These are phyloP conservation scores for Ceratocystis variospora DNA, from an alignment of 2,329 filamentous ascomycete species.

Conservation along the genomic window DNA sequence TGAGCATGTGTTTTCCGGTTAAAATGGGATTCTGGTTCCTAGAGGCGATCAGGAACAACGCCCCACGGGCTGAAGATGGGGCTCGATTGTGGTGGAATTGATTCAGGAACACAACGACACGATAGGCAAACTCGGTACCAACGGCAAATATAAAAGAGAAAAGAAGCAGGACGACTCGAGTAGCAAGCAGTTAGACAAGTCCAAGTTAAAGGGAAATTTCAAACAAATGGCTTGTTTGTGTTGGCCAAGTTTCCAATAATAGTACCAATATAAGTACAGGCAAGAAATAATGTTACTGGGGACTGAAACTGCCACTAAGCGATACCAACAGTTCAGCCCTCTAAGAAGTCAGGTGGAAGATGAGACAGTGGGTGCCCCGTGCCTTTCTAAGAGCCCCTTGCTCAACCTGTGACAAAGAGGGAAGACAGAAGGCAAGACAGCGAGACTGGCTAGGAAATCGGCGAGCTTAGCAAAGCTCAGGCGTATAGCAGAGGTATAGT, in stretches of 20 bases:
- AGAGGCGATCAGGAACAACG: neutral
- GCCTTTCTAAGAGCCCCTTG: neutral
- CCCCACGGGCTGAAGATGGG: neutral
- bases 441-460: neutral
- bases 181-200: neutral
- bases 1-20: neutral
- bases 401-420: neutral
- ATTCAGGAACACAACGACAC: neutral
- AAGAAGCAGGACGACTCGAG: neutral
- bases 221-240: neutral
- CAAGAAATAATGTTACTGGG: neutral
- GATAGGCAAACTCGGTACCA: neutral
- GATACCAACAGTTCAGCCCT: neutral
- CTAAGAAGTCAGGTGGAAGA: neutral
- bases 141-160: slow-evolving; percentile 8
- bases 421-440: neutral
- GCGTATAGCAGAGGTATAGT: neutral
- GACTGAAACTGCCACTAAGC: slow-evolving; percentile 7
- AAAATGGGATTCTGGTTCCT: neutral
- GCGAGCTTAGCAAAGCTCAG: neutral
- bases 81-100: neutral
- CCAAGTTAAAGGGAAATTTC: neutral
- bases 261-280: neutral
- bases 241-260: neutral
- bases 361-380: slow-evolving; percentile 7